Percentiles rank a stretch among this genome's conserved stretches.
Conservation (phyloP, 768 basidiomycete species). For the Leccinum subtestaceum region DNA sequence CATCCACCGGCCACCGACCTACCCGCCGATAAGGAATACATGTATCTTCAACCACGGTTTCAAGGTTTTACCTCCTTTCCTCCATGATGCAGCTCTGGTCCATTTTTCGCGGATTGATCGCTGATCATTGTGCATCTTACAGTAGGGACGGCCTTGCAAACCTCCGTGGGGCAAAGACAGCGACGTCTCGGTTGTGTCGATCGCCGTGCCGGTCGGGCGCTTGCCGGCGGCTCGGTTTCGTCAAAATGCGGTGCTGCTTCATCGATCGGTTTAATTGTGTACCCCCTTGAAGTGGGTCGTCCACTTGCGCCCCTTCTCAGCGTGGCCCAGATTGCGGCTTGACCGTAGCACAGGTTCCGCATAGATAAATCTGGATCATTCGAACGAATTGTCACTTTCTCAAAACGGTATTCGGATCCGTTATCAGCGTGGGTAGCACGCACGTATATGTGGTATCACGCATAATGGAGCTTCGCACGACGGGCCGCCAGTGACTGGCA, state of each 20-base stretch:
- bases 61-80: neutral
- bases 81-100: too few relatives aligned
- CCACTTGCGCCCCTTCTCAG: neutral
- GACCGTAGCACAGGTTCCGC: neutral
- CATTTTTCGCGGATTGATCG: neutral
- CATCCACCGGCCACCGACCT: neutral
- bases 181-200: slow-evolving; percentile 2
- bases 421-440: neutral
- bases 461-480: neutral
- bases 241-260: slow-evolving; percentile 8
- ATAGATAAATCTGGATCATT: neutral
- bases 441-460: neutral
- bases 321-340: neutral
- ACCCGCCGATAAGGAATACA: neutral
- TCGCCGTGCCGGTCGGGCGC: neutral
- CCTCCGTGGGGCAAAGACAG: neutral
- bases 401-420: neutral
- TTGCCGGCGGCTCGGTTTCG: neutral
- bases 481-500: neutral
- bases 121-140: neutral
- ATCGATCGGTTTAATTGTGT: neutral
- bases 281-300: neutral
- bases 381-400: neutral
- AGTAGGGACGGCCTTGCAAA: neutral
- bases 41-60: neutral